Base-by-base conservation (phyloP, 345 rosid genomes). In the Limnanthes douglasii region DNA sequence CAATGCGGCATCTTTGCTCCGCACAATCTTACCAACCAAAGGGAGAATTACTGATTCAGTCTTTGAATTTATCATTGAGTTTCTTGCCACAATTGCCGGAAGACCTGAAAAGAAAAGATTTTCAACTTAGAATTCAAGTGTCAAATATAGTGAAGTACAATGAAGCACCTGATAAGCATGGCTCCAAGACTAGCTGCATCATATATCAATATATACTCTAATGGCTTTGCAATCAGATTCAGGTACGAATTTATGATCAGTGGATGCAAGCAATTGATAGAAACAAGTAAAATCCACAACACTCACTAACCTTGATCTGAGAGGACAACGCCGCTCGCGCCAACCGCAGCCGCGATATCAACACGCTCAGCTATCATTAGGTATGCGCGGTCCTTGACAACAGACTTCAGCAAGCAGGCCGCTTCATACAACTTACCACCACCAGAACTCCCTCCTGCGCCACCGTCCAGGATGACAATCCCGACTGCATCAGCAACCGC, bases 41-140 rank as follows among this genome's bases (percentile, higher is more conserved):
- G 98, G 98, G 18, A 90, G 80, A 66, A 80, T 32, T 16, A 84
- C 72, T 1, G 82, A 67, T 13, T 74, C 82, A 4, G 79, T 20
- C 45, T 51, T 77, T 0, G 95, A 69, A 36, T 57, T 69, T 70
- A 63, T 59, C 94, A 90, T 62, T 31, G 82, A 79, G 65, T 69
- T 77, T 60, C 98, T 75, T 2, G 95, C 94, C 37, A 84, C 93
- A 45, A 90, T 70, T 22, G 86, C 64, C 29, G 98, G 98, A 46
- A 80, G 75, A 46, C 95, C 98, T 80, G 61, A 5, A 31, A 46
- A 37, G 32, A 13, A n/a, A n/a, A n/a, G n/a, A n/a, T n/a, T n/a
- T n/a, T n/a, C n/a, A n/a, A n/a, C n/a, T n/a, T n/a, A n/a, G n/a
- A n/a, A n/a, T n/a, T n/a, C n/a, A n/a, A n/a, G n/a, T n/a, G n/a